phyloP scores from a whole-genome alignment of 345 rosid species.

The Acer negundo region DNA sequence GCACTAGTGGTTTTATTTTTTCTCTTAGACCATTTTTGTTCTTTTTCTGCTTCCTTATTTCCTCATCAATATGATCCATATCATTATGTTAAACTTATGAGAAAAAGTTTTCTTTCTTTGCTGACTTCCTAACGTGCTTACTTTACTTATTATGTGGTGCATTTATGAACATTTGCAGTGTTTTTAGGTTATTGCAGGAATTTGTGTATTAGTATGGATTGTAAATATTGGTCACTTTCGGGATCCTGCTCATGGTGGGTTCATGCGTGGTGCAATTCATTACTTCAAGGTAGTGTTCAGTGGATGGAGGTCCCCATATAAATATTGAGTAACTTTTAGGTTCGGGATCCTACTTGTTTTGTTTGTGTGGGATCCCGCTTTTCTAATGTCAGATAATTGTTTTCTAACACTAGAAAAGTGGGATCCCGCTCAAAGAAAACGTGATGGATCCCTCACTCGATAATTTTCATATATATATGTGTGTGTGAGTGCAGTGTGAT shows the following conservation, averaged over 20 bases:
- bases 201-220: slow-evolving; percentile 94
- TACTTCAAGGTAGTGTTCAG: slow-evolving; percentile 78
- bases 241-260: slow-evolving; percentile 97
- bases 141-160: neutral
- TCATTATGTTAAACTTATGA: neutral
- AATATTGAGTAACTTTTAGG: neutral
- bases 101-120: slow-evolving; percentile 4
- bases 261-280: slow-evolving; percentile 94
- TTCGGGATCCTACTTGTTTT: too few relatives aligned
- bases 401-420: too few relatives aligned
- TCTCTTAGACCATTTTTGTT: neutral
- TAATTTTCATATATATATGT: neutral
- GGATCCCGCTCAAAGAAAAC: too few relatives aligned
- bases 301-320: neutral
- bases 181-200: slow-evolving; percentile 93
- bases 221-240: slow-evolving; percentile 97
- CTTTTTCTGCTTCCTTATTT: neutral
- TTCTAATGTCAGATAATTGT: too few relatives aligned
- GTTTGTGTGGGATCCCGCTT: too few relatives aligned
- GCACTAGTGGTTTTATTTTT: neutral
- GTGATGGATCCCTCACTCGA: too few relatives aligned
- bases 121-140: neutral
- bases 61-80: neutral
- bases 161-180: slow-evolving; percentile 18
- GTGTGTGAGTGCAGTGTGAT: neutral